Conservation (phyloP, 441 rosid species). For the Brassica hybrid region DNA sequence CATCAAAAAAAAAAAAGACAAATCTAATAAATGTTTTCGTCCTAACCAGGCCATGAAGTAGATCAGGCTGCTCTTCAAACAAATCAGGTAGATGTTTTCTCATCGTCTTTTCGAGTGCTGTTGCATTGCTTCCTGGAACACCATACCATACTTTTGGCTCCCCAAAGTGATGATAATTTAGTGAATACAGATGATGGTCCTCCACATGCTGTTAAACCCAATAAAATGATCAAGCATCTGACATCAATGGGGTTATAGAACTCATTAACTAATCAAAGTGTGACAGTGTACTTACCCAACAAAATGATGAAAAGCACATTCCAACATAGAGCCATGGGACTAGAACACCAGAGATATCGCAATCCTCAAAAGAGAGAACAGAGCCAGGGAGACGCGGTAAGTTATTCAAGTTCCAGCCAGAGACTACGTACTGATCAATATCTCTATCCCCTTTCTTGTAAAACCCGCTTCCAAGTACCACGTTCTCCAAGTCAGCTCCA, state of each 20-base stretch:
- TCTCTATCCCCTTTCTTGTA: slow-evolving; percentile 59
- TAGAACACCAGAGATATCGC: slow-evolving; percentile 91
- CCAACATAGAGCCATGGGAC: slow-evolving; percentile 97
- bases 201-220: slow-evolving; percentile 74
- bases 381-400: slow-evolving; percentile 92
- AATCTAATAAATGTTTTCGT: not conserved
- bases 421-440: slow-evolving; percentile 57
- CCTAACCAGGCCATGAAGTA: slow-evolving; percentile 80
- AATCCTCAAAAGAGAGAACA: slow-evolving; percentile 79
- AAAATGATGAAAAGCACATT: slow-evolving; percentile 95
- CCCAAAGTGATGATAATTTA: slow-evolving; percentile 87
- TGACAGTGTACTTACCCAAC: slow-evolving; percentile 68
- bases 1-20: not conserved
- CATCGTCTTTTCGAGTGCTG: slow-evolving; percentile 75
- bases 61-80: slow-evolving; percentile 83
- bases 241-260: not conserved
- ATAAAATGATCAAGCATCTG: not conserved
- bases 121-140: slow-evolving; percentile 79
- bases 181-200: slow-evolving; percentile 89
- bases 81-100: slow-evolving; percentile 77
- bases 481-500: slow-evolving; percentile 95
- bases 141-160: slow-evolving; percentile 96
- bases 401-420: slow-evolving; percentile 93
- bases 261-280: not conserved
- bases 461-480: slow-evolving; percentile 84